Base-by-base conservation (phyloP, 306 rosid genomes). In the Psophocarpus tetragonolobus region DNA sequence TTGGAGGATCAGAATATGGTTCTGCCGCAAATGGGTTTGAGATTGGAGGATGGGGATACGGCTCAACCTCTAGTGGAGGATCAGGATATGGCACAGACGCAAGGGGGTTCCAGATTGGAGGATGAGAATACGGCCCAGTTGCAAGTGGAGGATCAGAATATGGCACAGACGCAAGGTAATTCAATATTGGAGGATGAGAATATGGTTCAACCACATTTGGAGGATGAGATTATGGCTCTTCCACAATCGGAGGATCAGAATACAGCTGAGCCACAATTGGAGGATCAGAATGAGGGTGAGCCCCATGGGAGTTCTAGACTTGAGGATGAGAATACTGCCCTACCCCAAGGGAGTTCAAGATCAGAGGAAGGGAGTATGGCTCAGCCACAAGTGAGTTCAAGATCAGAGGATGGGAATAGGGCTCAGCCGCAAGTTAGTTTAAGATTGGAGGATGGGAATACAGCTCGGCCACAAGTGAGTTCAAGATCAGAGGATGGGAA, bases 401-500 rank as follows among this genome's bases (percentile, higher is more conserved):
- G 62, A 14, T 72, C 64, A 36, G 57, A 50, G 18, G 39, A 47
- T 1, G 15, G 17, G 15, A 56, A 50, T 30, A 9, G 0, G 15
- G 13, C 75, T 29, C 80, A 41, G 51, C 84, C 4, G 3, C 75
- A 15, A 20, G 41, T 4, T 5, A 17, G 13, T 53, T 53, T 62
- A 53, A 53, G 14, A 9, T 53, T 41, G n/a, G 84, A 80, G 13
- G 84, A 41, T 38, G 32, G 8, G 2, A 54, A 32, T 73, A 29
- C 0, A 6, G 11, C 74, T 73, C 68, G 38, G 61, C 60, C 8
- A 6, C 79, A 75, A 45, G 42, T n/a, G 4, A 27, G 50, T 74
- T 30, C 79, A 27, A 42, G 45, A 17, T 42, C 47, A 54, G 71
- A 62, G 26, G 72, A 45, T 20, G 36, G 3, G 5, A 3, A 26